phyloP scores from a whole-genome alignment of 495 filamentous ascomycete species.

The Mycothermus thermophilus region DNA sequence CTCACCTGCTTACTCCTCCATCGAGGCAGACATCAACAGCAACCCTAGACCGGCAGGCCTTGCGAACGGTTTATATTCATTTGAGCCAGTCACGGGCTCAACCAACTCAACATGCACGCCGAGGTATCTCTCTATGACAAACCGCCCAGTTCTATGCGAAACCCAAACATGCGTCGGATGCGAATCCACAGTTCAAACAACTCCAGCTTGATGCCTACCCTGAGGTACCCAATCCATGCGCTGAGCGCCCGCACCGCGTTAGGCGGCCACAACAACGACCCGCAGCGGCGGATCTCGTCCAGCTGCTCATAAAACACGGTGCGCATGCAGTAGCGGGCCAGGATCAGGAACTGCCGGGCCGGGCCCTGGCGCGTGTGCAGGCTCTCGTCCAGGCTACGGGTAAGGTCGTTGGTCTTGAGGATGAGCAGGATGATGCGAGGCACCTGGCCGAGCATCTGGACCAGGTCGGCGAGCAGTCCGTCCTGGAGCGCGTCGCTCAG shows the following conservation, averaged over 20 bases:
- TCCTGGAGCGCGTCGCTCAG: constrained; percentile 74
- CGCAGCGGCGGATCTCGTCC: constrained; percentile 43
- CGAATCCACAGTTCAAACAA: constrained; percentile 45
- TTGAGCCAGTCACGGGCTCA: too few species aligned
- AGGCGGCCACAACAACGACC: constrained; percentile 35
- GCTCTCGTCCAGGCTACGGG: constrained; percentile 85
- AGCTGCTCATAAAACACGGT: constrained; percentile 81
- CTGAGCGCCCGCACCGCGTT: constrained; percentile 33
- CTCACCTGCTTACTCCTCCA: too few species aligned
- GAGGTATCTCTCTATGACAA: constrained; percentile 8
- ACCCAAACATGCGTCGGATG: constrained; percentile 35
- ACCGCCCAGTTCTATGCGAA: constrained; percentile 2
- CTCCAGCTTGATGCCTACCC: constrained; percentile 41
- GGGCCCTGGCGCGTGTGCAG: constrained; percentile 82
- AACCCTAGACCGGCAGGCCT: too few species aligned
- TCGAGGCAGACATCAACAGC: too few species aligned
- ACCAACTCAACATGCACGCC: too few species aligned
- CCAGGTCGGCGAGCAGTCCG: constrained; percentile 73
- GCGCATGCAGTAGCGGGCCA: constrained; percentile 81
- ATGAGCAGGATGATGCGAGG: constrained; percentile 88
- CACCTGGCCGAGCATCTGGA: constrained; percentile 78
- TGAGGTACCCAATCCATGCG: constrained; percentile 37
- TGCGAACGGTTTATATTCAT: too few species aligned
- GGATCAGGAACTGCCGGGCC: constrained; percentile 78
- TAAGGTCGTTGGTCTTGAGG: constrained; percentile 96